Conservation (phyloP, 495 filamentous ascomycete species). For the Thermothielavioides terrestris region DNA sequence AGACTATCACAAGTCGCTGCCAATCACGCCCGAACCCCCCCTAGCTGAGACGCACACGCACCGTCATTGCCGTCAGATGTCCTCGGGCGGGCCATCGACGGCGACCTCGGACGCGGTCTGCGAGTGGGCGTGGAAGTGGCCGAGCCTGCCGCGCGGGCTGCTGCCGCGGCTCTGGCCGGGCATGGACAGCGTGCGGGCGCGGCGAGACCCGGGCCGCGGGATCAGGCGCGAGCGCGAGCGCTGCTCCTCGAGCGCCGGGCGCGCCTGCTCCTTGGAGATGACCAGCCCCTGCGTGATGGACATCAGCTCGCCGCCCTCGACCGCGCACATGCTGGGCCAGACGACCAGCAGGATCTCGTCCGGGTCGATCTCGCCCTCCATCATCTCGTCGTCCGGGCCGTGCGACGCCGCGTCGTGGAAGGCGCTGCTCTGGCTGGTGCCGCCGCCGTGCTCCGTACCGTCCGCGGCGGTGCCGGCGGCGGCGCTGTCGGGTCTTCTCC, state of each 20-base stretch:
- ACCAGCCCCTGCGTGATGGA: constrained; percentile 30
- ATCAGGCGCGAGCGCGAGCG: constrained; percentile 13
- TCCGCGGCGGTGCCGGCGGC: background rate
- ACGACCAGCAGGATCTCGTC: constrained; percentile 31
- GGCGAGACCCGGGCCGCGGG: constrained; percentile 17
- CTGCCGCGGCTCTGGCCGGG: constrained; percentile 16
- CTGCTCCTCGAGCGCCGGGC: constrained; percentile 27
- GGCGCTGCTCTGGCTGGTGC: background rate
- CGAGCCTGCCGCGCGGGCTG: constrained; percentile 9
- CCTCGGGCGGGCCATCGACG: background rate
- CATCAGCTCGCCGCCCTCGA: constrained; percentile 29
- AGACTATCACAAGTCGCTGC: no score
- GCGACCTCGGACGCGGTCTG: constrained; percentile 18
- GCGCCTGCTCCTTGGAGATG: constrained; percentile 32
- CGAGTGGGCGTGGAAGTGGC: constrained; percentile 18
- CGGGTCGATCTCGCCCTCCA: constrained; percentile 25
- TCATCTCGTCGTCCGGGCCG: background rate
- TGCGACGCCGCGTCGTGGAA: background rate
- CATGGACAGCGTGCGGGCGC: constrained; percentile 27
- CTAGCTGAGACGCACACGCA: no score
- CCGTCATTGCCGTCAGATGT: background rate
- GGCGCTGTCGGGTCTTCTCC: background rate
- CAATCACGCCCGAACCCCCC: no score
- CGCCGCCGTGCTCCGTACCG: constrained; percentile 1
- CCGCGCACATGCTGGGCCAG: constrained; percentile 32